A percentile compares a stretch with the other conserved stretches of the same genome.
These are phyloP conservation scores for Aotearoamyces nothofagi DNA, from an alignment of 2,329 filamentous ascomycete genomes.

Conservation along the genomic window DNA sequence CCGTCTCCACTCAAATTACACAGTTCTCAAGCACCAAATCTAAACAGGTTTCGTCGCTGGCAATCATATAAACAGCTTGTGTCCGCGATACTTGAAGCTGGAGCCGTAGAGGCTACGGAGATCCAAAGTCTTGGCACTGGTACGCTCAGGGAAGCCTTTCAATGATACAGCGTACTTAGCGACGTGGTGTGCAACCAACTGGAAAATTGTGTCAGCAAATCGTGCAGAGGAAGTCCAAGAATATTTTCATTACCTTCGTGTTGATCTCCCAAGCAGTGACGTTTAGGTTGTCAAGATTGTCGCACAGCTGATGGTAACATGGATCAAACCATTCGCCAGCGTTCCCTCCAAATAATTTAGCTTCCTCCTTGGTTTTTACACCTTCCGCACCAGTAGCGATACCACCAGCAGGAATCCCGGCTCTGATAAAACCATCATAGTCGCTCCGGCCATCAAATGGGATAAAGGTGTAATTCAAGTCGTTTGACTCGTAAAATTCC, in stretches of 20 bases:
- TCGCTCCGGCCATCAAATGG: slow-evolving; percentile 69
- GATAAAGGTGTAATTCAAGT: slow-evolving; percentile 53
- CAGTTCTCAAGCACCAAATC: too few relatives aligned
- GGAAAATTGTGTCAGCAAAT: slow-evolving; percentile 5
- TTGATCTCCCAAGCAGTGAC: slow-evolving; percentile 44
- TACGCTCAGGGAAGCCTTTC: slow-evolving; percentile 45
- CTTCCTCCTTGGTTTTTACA: slow-evolving; percentile 55
- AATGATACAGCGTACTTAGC: slow-evolving; percentile 53
- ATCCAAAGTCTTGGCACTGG: slow-evolving; percentile 16
- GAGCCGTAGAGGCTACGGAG: too few relatives aligned
- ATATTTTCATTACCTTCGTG: slow-evolving; percentile 40
- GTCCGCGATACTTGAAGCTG: too few relatives aligned
- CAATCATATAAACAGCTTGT: too few relatives aligned
- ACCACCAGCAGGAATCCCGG: slow-evolving; percentile 59
- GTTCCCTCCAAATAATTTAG: slow-evolving; percentile 52
- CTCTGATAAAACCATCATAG: slow-evolving; percentile 62
- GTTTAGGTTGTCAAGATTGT: slow-evolving; percentile 41
- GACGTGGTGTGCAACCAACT: slow-evolving; percentile 58
- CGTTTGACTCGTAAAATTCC: slow-evolving; percentile 46
- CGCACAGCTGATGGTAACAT: slow-evolving; percentile 48
- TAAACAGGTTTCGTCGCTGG: too few relatives aligned
- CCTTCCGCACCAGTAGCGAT: slow-evolving; percentile 67
- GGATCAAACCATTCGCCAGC: slow-evolving; percentile 44
- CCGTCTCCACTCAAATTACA: too few relatives aligned
- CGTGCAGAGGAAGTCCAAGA: neutral